Percentiles rank a stretch among this genome's conserved stretches.
phyloP scores from a whole-genome alignment of 2,329 filamentous ascomycete genomes.

The Triangularia setosa region DNA sequence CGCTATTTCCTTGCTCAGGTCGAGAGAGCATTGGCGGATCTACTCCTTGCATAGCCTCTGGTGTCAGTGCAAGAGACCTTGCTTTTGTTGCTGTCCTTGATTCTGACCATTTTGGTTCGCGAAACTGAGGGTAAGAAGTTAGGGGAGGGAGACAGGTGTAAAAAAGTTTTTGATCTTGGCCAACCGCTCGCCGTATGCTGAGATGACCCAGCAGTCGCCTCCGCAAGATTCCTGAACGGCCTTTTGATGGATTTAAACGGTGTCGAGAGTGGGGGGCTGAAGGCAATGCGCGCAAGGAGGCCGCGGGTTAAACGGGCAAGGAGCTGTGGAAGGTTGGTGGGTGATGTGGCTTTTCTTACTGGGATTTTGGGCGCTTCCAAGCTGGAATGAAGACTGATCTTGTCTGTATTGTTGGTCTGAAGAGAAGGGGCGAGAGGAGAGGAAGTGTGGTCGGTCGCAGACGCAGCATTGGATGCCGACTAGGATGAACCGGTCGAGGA shows the following conservation, averaged over 20 bases:
- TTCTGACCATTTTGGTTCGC: background rate
- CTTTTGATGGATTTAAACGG: background rate
- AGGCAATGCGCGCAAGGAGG: background rate
- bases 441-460: background rate
- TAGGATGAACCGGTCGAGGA: background rate
- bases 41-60: background rate
- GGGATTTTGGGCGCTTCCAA: background rate
- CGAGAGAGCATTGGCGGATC: background rate
- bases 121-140: background rate
- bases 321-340: background rate
- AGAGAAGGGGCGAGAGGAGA: background rate
- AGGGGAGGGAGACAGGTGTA: background rate
- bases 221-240: background rate
- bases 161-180: background rate
- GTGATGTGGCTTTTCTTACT: background rate
- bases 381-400: background rate
- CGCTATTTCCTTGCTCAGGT: background rate
- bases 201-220: background rate
- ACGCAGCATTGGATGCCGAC: slow-evolving; percentile 6
- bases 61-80: background rate
- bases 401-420: background rate
- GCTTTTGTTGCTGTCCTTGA: background rate
- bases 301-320: background rate
- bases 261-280: background rate
- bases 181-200: background rate